phyloP scores from a whole-genome alignment of 2,329 filamentous ascomycete species.

The Paramyrothecium sp. region DNA sequence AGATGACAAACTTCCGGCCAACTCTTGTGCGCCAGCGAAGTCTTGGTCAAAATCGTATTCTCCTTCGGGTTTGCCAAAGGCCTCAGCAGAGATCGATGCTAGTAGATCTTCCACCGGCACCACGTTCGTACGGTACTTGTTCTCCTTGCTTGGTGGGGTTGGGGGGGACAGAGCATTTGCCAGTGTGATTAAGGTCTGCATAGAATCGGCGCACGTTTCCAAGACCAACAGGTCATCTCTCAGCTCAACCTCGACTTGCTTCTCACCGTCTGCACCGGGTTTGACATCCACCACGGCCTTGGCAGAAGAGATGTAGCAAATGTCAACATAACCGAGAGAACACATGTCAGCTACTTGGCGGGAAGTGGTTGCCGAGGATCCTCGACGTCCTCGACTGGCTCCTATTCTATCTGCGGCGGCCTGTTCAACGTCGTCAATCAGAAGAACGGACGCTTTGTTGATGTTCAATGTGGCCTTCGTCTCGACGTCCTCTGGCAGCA shows the following conservation, averaged over 20 bases:
- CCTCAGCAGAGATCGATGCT: constrained; percentile 85
- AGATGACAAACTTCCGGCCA: constrained; percentile 37
- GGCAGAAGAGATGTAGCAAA: constrained; percentile 84
- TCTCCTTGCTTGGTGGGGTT: constrained; percentile 74
- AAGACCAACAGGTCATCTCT: constrained; percentile 84
- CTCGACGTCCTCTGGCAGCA: constrained; percentile 63
- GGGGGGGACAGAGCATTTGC: constrained; percentile 81
- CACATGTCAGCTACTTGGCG: constrained; percentile 57
- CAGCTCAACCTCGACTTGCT: constrained; percentile 75
- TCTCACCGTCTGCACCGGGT: constrained; percentile 52
- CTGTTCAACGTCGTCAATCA: constrained; percentile 71
- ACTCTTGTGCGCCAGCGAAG: constrained; percentile 54
- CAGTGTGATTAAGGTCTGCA: constrained; percentile 81
- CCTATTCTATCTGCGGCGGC: constrained; percentile 10
- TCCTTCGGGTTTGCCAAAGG: constrained; percentile 64
- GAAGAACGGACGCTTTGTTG: constrained; percentile 76
- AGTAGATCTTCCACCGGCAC: constrained; percentile 86
- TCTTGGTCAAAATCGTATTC: constrained; percentile 64
- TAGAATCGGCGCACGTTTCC: constrained; percentile 96
- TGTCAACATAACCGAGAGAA: constrained; percentile 74
- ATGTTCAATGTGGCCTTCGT: constrained; percentile 66
- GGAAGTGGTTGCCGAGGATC: constrained; percentile 34
- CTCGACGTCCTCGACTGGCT: constrained; percentile 18
- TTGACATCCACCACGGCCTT: constrained; percentile 63
- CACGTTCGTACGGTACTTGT: constrained; percentile 84